Percentiles rank a stretch among this genome's conserved stretches.
Conservation (phyloP, 805 yeast species). For the Myxozyma geophila region DNA sequence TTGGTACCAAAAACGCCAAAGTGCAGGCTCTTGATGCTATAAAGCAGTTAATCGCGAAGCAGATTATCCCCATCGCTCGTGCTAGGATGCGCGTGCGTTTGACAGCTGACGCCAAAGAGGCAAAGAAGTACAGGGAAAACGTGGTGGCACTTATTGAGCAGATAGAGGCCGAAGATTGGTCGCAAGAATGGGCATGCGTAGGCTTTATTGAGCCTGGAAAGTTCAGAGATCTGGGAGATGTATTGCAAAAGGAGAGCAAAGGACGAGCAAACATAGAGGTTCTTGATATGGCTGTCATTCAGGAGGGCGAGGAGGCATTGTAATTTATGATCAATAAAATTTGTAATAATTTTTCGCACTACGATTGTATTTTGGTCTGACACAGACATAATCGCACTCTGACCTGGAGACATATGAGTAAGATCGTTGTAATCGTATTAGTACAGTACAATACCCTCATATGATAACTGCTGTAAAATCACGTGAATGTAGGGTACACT, state of each 20-base stretch:
- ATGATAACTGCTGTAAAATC: neutral
- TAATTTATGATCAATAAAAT: neutral
- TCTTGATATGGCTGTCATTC: slow-evolving; percentile 85
- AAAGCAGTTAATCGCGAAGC: slow-evolving; percentile 71
- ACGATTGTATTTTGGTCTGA: neutral
- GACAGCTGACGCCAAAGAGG: slow-evolving; percentile 56
- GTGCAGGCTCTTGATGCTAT: slow-evolving; percentile 92
- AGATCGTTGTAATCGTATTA: neutral
- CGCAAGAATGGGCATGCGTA: slow-evolving; percentile 54
- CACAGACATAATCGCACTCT: no score
- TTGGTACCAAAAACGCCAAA: slow-evolving; percentile 75
- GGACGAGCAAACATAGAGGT: slow-evolving; percentile 77
- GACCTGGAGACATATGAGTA: no score
- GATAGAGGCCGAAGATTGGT: slow-evolving; percentile 51
- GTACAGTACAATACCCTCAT: neutral
- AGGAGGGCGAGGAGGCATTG: slow-evolving; percentile 52
- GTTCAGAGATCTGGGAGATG: slow-evolving; percentile 69
- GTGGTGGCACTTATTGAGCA: slow-evolving; percentile 52
- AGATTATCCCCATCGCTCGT: slow-evolving; percentile 88
- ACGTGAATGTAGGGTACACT: neutral
- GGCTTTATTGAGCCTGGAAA: slow-evolving; percentile 86
- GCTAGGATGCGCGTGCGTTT: slow-evolving; percentile 89
- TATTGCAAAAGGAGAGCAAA: slow-evolving; percentile 58
- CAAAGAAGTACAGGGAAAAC: slow-evolving; percentile 51
- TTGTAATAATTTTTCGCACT: neutral